Evolutionary conservation across 441 rosid species (phyloP), one percentile per base, ranked within the genome.

Genomic region (Euphorbia celastroides): DNA sequence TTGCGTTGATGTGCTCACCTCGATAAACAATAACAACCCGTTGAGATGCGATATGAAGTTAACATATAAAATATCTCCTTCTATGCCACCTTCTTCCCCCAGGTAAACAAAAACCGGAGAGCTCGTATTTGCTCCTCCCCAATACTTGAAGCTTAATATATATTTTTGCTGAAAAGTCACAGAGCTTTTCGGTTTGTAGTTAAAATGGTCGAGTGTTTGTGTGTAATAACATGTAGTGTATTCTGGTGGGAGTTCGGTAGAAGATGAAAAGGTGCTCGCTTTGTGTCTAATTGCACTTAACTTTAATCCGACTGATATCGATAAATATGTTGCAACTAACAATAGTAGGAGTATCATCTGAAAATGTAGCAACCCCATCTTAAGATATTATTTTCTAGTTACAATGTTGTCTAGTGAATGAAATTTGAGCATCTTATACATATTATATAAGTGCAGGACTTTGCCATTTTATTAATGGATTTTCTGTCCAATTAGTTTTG

Each of bases 121-220:
- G 44, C 74, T 76, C 1, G 68, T 60, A 41, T 79, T 73, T 2
- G 77, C 61, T 0, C 84, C 82, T 1, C 79, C 86, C 79, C 82
- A 82, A 46, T 68, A 66, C 59, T 71, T 71, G 41, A 30, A 68
- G 64, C 76, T 78, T 64, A 81, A 38, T 3, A 75, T 28, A 25
- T 76, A 80, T 62, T 69, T 75, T 13, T 78, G 84, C 27, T 57
- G 70, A 32, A 80, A 83, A 26, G 81, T 77, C 10, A 60, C 69
- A 66, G 78, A 78, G 60, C 81, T 80, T 56, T 76, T 76, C 0
- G 80, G 83, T 14, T 70, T 60, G 28, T 70, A 78, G 59, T 67
- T 80, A 72, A 83, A 83, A 68, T 83, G 84, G 65, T 83, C 81
- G 0, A 78, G 69, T 5, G 83, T 77, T 23, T 83, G 84, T 2